Evolutionary conservation across 306 rosid genomes (phyloP), one percentile per base, ranked within the genome.

Genomic region (Arachis hypogaea): DNA sequence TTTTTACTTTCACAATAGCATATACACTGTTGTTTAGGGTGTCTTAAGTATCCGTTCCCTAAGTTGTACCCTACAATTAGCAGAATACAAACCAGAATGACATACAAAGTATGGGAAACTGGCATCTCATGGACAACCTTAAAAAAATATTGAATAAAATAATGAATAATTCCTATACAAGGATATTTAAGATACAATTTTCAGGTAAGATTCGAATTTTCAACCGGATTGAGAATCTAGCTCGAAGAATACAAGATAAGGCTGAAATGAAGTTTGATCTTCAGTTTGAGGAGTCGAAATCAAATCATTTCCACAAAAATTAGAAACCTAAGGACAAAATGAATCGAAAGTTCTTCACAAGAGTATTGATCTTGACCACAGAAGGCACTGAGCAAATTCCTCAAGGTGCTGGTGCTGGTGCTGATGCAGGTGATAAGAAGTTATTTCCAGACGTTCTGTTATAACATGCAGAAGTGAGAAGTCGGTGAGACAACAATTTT

Each of bases 401-500:
- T 89, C 86, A 87, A 64, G 93, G 52, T 75, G 92, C 77, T 45
- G 91, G 80, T 52, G 58, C 58, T n/a, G 57, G 28, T n/a, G 57
- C 57, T n/a, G 58, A 0, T 46, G 51, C 51, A 59, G 91, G 87
- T 22, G 89, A 69, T 29, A 56, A 65, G 54, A 89, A 76, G 62
- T 69, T 82, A 81, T 93, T 93, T 77, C 98, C 97, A 57, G 87
- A 73, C 66, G 73, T 71, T 82, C 96, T 93, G 89, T 75, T 74
- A 71, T 74, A 65, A 65, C 62, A 75, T 1, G 77, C 60, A 79
- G 68, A 38, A 45, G 71, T 86, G 63, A 89, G 80, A 38, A 45
- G 73, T 86, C 66, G 87, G 80, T 42, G 69, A 61, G 43, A 41
- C 45, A 64, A 76, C 28, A 30, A 51, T 55, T 42, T 55, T 33